phyloP scores from a whole-genome alignment of 805 yeast genomes.

The Kazachstania africana region DNA sequence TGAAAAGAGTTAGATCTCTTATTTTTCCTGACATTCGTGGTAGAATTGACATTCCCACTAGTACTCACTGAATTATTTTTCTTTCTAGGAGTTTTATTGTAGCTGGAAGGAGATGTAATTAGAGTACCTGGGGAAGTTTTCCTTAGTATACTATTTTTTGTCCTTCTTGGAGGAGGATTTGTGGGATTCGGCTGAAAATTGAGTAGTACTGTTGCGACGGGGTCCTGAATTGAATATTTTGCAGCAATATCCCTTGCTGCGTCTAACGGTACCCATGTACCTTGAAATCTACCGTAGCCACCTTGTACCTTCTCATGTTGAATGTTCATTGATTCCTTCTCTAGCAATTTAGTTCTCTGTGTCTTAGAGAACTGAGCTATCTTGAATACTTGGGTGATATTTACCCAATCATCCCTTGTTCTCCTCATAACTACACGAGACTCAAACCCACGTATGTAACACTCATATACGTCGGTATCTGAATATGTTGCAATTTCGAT shows the following conservation, averaged over 20 bases:
- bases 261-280: conserved; percentile 72
- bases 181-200: conserved; percentile 39
- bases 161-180: conserved; percentile 33
- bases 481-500: conserved; percentile 36
- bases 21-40: conserved; percentile 4
- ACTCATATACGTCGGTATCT: conserved; percentile 45
- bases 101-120: conserved; percentile 25
- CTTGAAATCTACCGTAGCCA: conserved; percentile 77
- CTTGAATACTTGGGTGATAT: conserved; percentile 72
- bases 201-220: conserved; percentile 39
- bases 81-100: conserved; percentile 25
- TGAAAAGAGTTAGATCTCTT: conserved; percentile 6
- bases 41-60: conserved; percentile 2
- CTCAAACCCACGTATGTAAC: conserved; percentile 43
- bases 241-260: conserved; percentile 50
- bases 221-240: conserved; percentile 38
- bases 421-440: conserved; percentile 59
- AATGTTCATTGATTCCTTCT: conserved; percentile 59
- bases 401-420: conserved; percentile 86
- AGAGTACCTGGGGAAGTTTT: conserved; percentile 23
- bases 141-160: conserved; percentile 25
- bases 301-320: conserved; percentile 75
- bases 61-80: conserved; percentile 4
- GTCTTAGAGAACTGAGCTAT: conserved; percentile 71
- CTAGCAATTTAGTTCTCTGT: conserved; percentile 63